Conservation (phyloP, 306 rosid species). For the Phaseolus lunatus region DNA sequence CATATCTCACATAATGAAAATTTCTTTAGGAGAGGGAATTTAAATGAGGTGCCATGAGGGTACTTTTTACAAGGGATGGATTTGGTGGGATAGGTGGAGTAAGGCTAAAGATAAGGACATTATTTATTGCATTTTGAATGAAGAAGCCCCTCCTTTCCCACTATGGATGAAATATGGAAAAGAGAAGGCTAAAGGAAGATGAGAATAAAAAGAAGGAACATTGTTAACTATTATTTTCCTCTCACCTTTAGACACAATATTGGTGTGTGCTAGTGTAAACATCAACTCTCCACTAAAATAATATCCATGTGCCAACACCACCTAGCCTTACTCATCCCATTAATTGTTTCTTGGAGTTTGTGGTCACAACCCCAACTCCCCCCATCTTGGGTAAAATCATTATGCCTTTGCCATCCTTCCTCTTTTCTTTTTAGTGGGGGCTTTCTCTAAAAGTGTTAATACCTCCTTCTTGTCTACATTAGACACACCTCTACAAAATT, state of each 20-base stretch:
- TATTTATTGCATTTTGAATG: slow-evolving; percentile 61
- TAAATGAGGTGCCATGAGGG: slow-evolving; percentile 63
- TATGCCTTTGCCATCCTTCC: slow-evolving; percentile 47
- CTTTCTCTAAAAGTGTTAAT: slow-evolving; percentile 64
- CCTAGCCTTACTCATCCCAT: slow-evolving; percentile 59
- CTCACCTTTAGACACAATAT: slow-evolving; percentile 51
- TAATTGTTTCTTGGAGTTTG: slow-evolving; percentile 65
- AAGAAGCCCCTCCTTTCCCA: slow-evolving; percentile 50
- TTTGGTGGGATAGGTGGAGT: slow-evolving; percentile 67
- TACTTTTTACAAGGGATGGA: slow-evolving; percentile 58
- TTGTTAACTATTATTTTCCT: slow-evolving; percentile 54
- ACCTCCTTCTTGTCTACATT: slow-evolving; percentile 60
- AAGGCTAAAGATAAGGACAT: slow-evolving; percentile 68
- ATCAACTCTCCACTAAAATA: slow-evolving; percentile 69
- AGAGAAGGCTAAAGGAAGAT: slow-evolving; percentile 47
- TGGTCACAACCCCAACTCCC: slow-evolving; percentile 68
- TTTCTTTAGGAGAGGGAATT: slow-evolving; percentile 57
- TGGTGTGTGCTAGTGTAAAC: slow-evolving; percentile 62
- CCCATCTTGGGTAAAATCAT: slow-evolving; percentile 57
- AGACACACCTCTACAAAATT: slow-evolving; percentile 51
- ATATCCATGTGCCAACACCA: slow-evolving; percentile 67
- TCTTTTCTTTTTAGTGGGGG: slow-evolving; percentile 49
- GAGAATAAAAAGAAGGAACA: slow-evolving; percentile 40
- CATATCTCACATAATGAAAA: slow-evolving; percentile 60
- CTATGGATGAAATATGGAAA: slow-evolving; percentile 55